Conservation (phyloP, 768 basidiomycete species). For the Mycena kentingensis region DNA sequence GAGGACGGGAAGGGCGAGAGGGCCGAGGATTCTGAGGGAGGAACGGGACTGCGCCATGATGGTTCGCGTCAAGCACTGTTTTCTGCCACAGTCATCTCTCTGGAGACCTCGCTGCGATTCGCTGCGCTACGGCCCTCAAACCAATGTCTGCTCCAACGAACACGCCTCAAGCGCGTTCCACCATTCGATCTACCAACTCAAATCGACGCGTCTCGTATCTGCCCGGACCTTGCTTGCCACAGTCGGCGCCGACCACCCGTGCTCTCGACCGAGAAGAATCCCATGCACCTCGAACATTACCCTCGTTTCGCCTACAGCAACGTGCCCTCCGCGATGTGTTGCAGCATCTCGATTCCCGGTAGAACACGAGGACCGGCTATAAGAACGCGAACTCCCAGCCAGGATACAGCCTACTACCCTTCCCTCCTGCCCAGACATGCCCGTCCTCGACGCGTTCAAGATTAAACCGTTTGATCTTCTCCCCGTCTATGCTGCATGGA, state of each 20-base stretch:
- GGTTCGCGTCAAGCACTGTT: no score
- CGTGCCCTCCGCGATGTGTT: slow-evolving; percentile 11
- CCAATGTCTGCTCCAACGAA: no score
- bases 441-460: slow-evolving; percentile 74
- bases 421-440: slow-evolving; percentile 24
- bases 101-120: no score
- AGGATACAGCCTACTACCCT: background rate
- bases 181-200: no score
- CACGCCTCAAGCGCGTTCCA: no score
- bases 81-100: no score
- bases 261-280: background rate
- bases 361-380: slow-evolving; percentile 7
- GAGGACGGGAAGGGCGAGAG: no score
- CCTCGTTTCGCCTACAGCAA: background rate
- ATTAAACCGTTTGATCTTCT: slow-evolving; percentile 76
- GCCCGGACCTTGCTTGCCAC: background rate
- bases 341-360: background rate
- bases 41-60: no score
- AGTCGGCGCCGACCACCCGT: background rate
- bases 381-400: slow-evolving; percentile 2
- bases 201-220: background rate
- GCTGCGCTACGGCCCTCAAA: no score
- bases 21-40: no score
- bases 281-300: no score
- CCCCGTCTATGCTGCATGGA: slow-evolving; percentile 67